phyloP scores from a whole-genome alignment of 192 early-diverging fungal genomes.

The Linnemannia hyalina region DNA sequence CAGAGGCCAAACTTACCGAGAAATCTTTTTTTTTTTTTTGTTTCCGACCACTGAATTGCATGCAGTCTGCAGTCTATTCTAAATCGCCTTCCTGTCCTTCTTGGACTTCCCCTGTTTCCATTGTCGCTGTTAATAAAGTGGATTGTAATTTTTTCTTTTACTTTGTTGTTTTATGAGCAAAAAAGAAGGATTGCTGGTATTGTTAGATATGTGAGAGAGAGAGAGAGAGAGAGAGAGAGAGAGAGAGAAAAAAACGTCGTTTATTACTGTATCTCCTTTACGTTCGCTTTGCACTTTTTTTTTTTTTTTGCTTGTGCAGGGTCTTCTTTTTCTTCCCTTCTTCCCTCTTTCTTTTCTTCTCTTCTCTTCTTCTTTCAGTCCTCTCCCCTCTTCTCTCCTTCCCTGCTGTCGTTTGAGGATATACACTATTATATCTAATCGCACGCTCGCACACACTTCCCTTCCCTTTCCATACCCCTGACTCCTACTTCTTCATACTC shows the following conservation, averaged over 20 bases:
- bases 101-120: too few species aligned
- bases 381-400: neutral
- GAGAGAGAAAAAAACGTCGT: neutral
- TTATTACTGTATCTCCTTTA: neutral
- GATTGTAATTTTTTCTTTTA: neutral
- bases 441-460: too few species aligned
- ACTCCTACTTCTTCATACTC: neutral
- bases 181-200: too few species aligned
- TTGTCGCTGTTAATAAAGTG: too few species aligned
- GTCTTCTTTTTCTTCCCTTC: neutral
- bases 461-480: neutral
- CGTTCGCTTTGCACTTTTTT: neutral
- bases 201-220: too few species aligned
- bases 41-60: neutral
- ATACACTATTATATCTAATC: neutral
- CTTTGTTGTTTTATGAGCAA: too few species aligned
- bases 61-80: neutral
- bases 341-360: neutral
- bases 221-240: too few species aligned
- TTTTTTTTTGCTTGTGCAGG: neutral
- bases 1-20: conserved; percentile 30
- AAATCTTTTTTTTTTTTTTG: conserved; percentile 13
- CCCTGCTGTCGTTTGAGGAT: neutral
- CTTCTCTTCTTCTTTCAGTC: neutral
- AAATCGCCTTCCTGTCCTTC: too few species aligned